phyloP scores from a whole-genome alignment of 106 monocot genomes.

The Dendrobium nobile region DNA sequence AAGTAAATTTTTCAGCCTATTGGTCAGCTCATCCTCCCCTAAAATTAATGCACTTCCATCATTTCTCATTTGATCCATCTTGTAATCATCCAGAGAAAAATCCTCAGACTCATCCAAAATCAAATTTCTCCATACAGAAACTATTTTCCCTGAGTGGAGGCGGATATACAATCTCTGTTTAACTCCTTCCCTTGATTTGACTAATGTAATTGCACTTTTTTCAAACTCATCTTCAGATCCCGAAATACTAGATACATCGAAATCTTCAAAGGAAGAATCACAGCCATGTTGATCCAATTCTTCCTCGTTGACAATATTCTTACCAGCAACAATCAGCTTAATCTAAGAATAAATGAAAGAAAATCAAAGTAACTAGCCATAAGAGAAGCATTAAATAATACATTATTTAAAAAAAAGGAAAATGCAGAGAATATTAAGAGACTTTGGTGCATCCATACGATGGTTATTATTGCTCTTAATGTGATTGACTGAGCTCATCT shows the following conservation, averaged over 20 bases:
- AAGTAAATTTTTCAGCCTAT: constrained; percentile 48
- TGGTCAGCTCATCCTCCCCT: constrained; percentile 35
- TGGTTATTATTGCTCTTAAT: not conserved
- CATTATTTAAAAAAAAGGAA: not conserved
- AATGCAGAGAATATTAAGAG: not conserved
- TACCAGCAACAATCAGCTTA: constrained; percentile 67
- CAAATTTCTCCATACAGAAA: constrained; percentile 68
- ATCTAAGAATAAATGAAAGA: constrained; percentile 32
- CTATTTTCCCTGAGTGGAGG: constrained; percentile 53
- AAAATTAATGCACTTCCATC: constrained; percentile 13
- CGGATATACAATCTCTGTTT: constrained; percentile 61
- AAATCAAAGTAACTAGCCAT: not conserved
- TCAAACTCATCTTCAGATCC: constrained; percentile 90
- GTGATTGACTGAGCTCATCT: not conserved
- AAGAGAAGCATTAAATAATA: not conserved
- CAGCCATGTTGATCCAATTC: constrained; percentile 42
- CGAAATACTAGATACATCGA: constrained; percentile 87
- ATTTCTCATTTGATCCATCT: constrained; percentile 7
- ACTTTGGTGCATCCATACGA: not conserved
- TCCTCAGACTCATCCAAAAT: constrained; percentile 70
- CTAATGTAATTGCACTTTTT: constrained; percentile 16
- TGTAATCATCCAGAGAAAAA: constrained; percentile 26
- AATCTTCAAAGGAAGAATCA: constrained; percentile 49
- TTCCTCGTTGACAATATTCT: constrained; percentile 58
- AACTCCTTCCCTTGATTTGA: constrained; percentile 32